These are phyloP conservation scores for Rhizopus sp. DNA, from an alignment of 371 early-diverging fungal species.

Conservation along the genomic window DNA sequence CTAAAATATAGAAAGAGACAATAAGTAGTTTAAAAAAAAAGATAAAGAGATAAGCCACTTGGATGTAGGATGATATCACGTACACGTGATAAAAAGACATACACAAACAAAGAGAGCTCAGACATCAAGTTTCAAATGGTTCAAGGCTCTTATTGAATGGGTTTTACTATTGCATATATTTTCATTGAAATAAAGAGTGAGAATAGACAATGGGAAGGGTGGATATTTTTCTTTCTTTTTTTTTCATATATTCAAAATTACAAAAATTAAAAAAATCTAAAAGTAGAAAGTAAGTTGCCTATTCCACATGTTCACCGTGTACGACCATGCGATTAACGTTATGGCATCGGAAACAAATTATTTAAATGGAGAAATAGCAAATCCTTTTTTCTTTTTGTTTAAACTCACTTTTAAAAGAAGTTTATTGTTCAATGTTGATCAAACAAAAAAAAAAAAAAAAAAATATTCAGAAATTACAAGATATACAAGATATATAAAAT, in stretches of 20 bases:
- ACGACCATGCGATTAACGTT: constrained; percentile 26
- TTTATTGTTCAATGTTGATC: neutral
- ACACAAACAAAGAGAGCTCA: neutral
- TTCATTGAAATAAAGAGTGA: neutral
- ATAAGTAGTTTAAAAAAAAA: too few relatives aligned
- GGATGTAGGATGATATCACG: neutral
- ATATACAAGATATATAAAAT: neutral
- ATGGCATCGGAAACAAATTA: constrained; percentile 21
- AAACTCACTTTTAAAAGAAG: neutral
- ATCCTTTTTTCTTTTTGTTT: neutral
- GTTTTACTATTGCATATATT: constrained; percentile 12
- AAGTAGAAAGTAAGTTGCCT: constrained; percentile 10
- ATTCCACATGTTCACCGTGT: constrained; percentile 10
- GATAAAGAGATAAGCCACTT: too few relatives aligned
- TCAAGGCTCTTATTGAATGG: neutral
- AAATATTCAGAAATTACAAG: too few relatives aligned
- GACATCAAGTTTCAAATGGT: constrained; percentile 4
- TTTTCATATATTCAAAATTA: neutral
- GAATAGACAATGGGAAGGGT: too few relatives aligned
- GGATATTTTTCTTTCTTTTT: constrained; percentile 1
- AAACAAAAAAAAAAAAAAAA: neutral
- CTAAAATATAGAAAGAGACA: too few relatives aligned
- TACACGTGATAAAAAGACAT: neutral
- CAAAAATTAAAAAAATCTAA: too few relatives aligned
- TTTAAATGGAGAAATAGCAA: constrained; percentile 18